These are phyloP conservation scores for Kwoniella europaea DNA, from an alignment of 768 basidiomycete genomes.

Conservation along the genomic window DNA sequence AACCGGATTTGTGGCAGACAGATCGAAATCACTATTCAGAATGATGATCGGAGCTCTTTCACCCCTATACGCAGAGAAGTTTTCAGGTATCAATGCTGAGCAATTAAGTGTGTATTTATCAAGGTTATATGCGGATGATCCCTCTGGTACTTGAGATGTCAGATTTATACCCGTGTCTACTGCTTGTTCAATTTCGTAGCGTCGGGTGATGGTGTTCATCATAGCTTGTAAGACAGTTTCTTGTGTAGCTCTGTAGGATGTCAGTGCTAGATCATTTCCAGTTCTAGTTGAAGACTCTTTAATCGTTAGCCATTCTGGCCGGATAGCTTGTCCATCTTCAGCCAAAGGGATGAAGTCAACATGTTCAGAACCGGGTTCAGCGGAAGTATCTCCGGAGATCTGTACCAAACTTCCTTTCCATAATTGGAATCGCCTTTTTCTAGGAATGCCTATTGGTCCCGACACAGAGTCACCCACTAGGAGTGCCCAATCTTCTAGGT, in stretches of 20 bases:
- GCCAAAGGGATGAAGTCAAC: background rate
- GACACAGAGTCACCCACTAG: too few relatives aligned
- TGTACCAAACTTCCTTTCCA: background rate
- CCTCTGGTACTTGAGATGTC: background rate
- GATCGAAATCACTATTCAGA: background rate
- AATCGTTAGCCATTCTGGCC: background rate
- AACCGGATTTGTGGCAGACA: background rate
- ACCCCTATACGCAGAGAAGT: background rate
- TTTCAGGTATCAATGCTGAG: background rate
- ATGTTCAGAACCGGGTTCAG: too few relatives aligned
- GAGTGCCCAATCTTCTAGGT: too few relatives aligned
- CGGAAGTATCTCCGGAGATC: too few relatives aligned
- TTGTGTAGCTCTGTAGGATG: too few relatives aligned
- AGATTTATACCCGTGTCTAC: too few relatives aligned
- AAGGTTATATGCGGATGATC: background rate
- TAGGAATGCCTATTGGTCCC: too few relatives aligned
- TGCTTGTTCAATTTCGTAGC: background rate
- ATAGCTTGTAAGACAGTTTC: background rate
- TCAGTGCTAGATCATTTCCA: too few relatives aligned
- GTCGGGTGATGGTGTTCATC: background rate
- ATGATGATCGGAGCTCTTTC: background rate
- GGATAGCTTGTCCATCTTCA: background rate
- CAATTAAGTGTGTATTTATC: background rate
- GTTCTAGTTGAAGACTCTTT: background rate
- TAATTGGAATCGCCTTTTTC: background rate